Conservation (phyloP, 2,329 filamentous ascomycete species). For the Scedosporium boydii region DNA sequence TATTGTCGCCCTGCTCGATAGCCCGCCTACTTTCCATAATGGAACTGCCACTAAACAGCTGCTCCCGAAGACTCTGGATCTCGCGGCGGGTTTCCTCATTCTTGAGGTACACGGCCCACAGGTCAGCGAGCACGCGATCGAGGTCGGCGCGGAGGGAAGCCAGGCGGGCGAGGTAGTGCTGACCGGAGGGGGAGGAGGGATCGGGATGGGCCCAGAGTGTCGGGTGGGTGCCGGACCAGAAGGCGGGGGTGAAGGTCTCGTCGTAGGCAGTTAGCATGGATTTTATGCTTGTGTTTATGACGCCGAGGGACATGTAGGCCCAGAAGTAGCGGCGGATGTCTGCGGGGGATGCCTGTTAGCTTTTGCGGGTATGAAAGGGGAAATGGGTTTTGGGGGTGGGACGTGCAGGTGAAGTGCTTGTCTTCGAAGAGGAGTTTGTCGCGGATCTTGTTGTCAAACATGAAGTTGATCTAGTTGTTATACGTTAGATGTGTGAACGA, state of each 20-base stretch:
- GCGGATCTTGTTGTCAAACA: conserved; percentile 46
- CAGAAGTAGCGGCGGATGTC: conserved; percentile 55
- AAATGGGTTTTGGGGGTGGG: neutral
- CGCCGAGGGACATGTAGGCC: conserved; percentile 50
- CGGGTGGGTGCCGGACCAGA: conserved; percentile 46
- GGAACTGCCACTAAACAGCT: conserved; percentile 53
- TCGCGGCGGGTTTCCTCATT: conserved; percentile 46
- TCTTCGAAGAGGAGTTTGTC: conserved; percentile 54
- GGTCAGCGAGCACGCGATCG: conserved; percentile 39
- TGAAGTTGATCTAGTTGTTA: conserved; percentile 37
- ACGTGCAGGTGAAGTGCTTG: conserved; percentile 36
- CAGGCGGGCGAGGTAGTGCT: conserved; percentile 39
- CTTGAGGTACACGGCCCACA: conserved; percentile 34
- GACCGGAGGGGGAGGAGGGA: conserved; percentile 31
- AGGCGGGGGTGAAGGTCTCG: conserved; percentile 47
- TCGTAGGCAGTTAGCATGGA: conserved; percentile 47
- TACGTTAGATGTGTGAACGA: neutral
- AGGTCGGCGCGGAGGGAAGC: conserved; percentile 35
- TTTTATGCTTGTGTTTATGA: conserved; percentile 50
- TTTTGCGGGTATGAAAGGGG: neutral
- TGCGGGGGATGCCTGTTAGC: neutral
- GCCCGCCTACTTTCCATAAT: conserved; percentile 52
- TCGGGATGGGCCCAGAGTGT: conserved; percentile 46
- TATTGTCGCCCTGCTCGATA: conserved; percentile 55
- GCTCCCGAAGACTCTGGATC: conserved; percentile 47